phyloP scores from a whole-genome alignment of 208 protist genomes.

The Endotrypanum monterogeii region DNA sequence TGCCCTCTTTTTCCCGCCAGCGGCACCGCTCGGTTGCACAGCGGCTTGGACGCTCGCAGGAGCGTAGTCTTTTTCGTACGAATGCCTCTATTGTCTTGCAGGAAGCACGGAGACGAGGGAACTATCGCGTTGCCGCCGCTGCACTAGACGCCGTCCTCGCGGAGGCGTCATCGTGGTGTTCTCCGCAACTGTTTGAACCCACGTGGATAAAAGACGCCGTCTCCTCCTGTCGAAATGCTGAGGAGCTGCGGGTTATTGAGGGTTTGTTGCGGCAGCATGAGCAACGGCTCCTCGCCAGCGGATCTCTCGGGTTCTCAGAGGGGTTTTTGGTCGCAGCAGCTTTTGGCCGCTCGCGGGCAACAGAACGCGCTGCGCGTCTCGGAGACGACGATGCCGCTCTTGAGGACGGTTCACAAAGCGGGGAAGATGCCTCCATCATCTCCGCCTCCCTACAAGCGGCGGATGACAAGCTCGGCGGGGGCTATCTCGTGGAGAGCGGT shows the following conservation, averaged over 20 bases:
- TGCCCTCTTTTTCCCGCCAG: conserved; percentile 22
- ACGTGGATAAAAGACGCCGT: conserved; percentile 74
- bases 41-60: conserved; percentile 32
- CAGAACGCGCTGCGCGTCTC: conserved; percentile 12
- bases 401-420: not conserved
- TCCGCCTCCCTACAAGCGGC: not conserved
- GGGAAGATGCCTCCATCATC: not conserved
- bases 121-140: conserved; percentile 43
- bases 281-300: conserved; percentile 21
- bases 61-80: conserved; percentile 51
- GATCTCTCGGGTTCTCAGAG: conserved; percentile 12
- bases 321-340: conserved; percentile 23
- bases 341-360: conserved; percentile 22
- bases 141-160: conserved; percentile 48
- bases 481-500: not conserved
- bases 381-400: conserved; percentile 17
- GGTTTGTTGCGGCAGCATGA: conserved; percentile 30
- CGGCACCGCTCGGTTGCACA: conserved; percentile 17
- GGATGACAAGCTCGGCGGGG: not conserved
- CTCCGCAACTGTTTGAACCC: conserved; percentile 42
- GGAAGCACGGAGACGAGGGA: conserved; percentile 53
- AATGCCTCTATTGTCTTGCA: conserved; percentile 61
- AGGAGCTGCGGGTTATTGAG: conserved; percentile 55
- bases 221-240: conserved; percentile 42
- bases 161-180: conserved; percentile 12